Evolutionary conservation across 768 basidiomycete genomes (phyloP).

Genomic region (Mycena epipterygia): DNA sequence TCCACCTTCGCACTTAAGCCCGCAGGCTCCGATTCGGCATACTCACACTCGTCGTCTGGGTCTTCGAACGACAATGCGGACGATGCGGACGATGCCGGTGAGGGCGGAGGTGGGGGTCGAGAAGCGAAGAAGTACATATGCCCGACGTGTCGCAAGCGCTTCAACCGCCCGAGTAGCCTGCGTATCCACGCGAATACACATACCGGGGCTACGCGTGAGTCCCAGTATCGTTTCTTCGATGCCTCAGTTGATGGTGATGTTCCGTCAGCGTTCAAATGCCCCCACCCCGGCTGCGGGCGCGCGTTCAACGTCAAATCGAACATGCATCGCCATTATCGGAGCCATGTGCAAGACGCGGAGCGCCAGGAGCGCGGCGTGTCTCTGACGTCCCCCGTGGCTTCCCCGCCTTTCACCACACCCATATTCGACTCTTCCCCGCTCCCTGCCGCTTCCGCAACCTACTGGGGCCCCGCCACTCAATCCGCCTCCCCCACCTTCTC

Average conservation of each 20-base stretch:
- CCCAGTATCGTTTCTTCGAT: not conserved
- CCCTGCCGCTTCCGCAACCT: too few species aligned
- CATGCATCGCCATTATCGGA: not conserved
- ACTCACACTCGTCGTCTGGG: not conserved
- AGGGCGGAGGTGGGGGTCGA: not conserved
- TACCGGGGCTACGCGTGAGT: conserved; percentile 75
- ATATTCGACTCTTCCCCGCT: too few species aligned
- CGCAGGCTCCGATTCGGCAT: not conserved
- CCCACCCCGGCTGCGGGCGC: not conserved
- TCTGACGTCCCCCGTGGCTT: too few species aligned
- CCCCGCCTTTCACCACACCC: too few species aligned
- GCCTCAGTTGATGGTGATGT: not conserved
- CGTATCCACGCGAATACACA: conserved; percentile 77
- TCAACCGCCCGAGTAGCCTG: conserved; percentile 78
- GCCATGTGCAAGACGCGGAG: not conserved
- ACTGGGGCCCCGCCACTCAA: too few species aligned
- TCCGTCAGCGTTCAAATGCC: not conserved
- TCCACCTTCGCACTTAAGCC: too few species aligned
- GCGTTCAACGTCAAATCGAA: conserved; percentile 19
- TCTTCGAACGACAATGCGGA: not conserved
- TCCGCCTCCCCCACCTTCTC: too few species aligned
- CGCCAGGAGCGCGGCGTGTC: too few species aligned
- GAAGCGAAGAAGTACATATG: not conserved
- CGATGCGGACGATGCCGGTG: not conserved
- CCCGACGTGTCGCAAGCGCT: conserved; percentile 37